A percentile compares a stretch with the other conserved stretches of the same genome.
Evolutionary conservation across 208 protist genomes (phyloP).

Genomic region (Porcisia hertigi): DNA sequence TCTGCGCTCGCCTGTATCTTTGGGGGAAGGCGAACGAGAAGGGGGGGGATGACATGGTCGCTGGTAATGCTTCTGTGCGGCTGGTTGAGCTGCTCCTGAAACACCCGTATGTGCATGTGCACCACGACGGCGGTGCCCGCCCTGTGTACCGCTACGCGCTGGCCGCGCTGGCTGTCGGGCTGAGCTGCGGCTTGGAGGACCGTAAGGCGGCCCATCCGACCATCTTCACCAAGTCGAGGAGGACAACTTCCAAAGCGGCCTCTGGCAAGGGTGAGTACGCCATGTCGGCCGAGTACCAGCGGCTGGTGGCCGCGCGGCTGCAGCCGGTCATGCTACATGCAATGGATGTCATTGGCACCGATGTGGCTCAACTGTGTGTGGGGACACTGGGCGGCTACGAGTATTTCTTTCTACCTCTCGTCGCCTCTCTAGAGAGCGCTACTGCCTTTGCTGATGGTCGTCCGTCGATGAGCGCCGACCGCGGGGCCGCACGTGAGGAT

Average conservation of each 20-base stretch:
- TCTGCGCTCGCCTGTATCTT: constrained; percentile 46
- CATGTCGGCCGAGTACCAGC: constrained; percentile 29
- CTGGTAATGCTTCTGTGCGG: constrained; percentile 41
- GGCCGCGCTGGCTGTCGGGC: constrained; percentile 43
- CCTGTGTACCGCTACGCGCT: constrained; percentile 74
- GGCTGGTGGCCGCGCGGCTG: constrained; percentile 37
- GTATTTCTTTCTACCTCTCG: constrained; percentile 68
- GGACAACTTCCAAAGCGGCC: constrained; percentile 8
- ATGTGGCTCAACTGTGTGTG: constrained; percentile 64
- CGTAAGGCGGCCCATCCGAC: constrained; percentile 25
- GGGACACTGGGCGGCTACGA: constrained; percentile 76
- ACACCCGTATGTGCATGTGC: constrained; percentile 65
- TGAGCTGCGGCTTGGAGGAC: constrained; percentile 43
- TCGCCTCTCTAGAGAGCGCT: constrained; percentile 13
- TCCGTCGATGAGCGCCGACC: neutral
- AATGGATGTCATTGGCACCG: constrained; percentile 50
- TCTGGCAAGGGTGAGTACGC: constrained; percentile 7
- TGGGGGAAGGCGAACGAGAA: constrained; percentile 7
- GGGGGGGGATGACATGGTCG: neutral
- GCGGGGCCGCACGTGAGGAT: neutral
- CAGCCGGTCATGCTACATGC: constrained; percentile 42
- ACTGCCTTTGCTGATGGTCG: neutral
- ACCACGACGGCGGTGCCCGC: constrained; percentile 29
- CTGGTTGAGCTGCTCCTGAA: constrained; percentile 58
- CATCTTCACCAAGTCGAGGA: constrained; percentile 48